Base-by-base conservation (phyloP, 352 stramenopile species). In the Phytophthora citricola region DNA sequence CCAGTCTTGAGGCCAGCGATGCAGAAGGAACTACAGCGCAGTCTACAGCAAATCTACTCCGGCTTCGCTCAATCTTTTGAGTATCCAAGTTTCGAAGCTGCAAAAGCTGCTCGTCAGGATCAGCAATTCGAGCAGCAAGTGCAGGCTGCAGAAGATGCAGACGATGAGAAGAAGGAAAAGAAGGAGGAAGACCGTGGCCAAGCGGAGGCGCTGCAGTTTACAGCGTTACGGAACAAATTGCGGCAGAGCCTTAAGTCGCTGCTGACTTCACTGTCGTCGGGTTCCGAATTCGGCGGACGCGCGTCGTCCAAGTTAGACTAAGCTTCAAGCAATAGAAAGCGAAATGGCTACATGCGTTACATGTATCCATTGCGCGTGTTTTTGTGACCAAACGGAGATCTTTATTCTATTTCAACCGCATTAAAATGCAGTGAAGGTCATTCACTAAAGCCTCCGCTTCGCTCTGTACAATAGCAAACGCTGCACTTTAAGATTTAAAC, bases 241-340 rank as follows among this genome's bases (percentile, higher is more conserved):
- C 73, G 76, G 2, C 73, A 79, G 50, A 71, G 57, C 24, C 34
- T 71, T 3, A 85, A 85, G 66, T 66, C 66, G 15, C 43, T 85
- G 7, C 34, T 85, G 26, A 32, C 74, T 29, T 57, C 57, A 34
- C 39, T 69, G 10, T 58, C 66, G 11, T 58, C 61, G 11, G 64
- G 46, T 12, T 40, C 36, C 38, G 34, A 44, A 17, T 15, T 38
- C 12, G 51, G 46, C 8, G 61, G 70, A 10, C 48, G 59, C 15
- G 45, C 48, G 34, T 69, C 71, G 6, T 76, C 62, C 49, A 79
- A 79, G 48, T 59, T 79, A 24, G 71, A 79, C 51, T 79, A 27
- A 67, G 36, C 24, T 24, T 17, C 43, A 12, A 27, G 27, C 39
- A 50, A 39, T 45, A 62, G 41, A 20, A 20, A 20, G 17, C 17